phyloP scores from a whole-genome alignment of 2,329 filamentous ascomycete genomes.

The Calonectria naviculata region DNA sequence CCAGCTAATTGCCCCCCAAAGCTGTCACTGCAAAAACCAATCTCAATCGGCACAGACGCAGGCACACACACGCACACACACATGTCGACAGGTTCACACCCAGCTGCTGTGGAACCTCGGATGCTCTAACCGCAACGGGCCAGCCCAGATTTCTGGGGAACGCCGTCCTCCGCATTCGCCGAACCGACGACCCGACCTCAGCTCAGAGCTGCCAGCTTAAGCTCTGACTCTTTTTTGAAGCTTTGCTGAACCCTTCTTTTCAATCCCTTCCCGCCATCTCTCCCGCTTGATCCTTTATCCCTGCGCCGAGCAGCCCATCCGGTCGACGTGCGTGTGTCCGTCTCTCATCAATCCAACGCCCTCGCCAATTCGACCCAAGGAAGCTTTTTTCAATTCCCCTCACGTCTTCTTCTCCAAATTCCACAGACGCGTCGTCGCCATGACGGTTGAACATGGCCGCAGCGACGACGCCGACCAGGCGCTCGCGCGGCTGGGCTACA shows the following conservation, averaged over 20 bases:
- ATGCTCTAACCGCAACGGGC: slow-evolving; percentile 11
- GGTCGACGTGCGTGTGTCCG: background rate
- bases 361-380: background rate
- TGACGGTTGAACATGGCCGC: slow-evolving; percentile 28
- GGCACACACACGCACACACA: background rate
- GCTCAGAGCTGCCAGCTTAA: background rate
- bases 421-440: background rate
- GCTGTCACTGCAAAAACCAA: background rate
- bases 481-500: slow-evolving; percentile 61
- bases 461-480: slow-evolving; percentile 51
- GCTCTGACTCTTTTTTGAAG: background rate
- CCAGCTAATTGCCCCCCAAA: background rate
- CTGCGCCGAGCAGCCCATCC: background rate
- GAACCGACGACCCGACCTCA: slow-evolving; percentile 5
- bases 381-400: background rate
- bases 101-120: slow-evolving; percentile 14
- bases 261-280: background rate
- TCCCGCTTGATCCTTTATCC: slow-evolving; percentile 1
- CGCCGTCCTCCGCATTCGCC: slow-evolving; percentile 19
- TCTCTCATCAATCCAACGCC: background rate
- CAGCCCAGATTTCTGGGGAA: slow-evolving; percentile 16
- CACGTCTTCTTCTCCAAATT: background rate
- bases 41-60: background rate
- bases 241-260: background rate
- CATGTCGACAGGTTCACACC: background rate